Evolutionary conservation across 495 filamentous ascomycete species (phyloP).

Genomic region (Penicillium silybi): DNA sequence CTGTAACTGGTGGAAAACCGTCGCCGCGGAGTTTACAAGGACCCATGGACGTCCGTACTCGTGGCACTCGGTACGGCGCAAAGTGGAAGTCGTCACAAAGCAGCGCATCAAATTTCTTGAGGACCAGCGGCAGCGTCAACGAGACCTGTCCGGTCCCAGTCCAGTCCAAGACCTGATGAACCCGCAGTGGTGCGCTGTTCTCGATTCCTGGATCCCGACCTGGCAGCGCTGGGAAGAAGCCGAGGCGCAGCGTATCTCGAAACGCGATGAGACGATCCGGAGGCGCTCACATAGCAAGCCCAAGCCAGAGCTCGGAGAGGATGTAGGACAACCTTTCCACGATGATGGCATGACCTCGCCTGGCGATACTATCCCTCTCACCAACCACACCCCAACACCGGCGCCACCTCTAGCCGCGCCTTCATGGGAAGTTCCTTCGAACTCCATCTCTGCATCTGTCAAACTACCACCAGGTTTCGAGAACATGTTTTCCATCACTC

Average conservation of each 20-base stretch:
- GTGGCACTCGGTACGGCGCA: slow-evolving; percentile 46
- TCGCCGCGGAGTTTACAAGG: slow-evolving; percentile 38
- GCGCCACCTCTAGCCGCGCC: not conserved
- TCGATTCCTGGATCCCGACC: slow-evolving; percentile 44
- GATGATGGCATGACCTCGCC: not conserved
- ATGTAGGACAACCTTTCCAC: not conserved
- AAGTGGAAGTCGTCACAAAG: slow-evolving; percentile 44
- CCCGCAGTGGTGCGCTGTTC: slow-evolving; percentile 36
- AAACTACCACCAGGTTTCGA: slow-evolving; percentile 39
- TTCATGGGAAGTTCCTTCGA: slow-evolving; percentile 1
- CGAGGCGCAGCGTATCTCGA: slow-evolving; percentile 39
- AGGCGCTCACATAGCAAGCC: slow-evolving; percentile 27
- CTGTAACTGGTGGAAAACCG: slow-evolving; percentile 45
- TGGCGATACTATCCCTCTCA: not conserved
- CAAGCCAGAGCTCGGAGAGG: not conserved
- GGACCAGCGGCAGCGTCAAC: slow-evolving; percentile 24
- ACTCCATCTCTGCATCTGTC: slow-evolving; percentile 10
- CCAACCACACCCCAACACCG: slow-evolving; percentile 1
- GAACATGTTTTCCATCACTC: slow-evolving; percentile 30
- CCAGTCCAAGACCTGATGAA: slow-evolving; percentile 31
- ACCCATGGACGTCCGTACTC: slow-evolving; percentile 41
- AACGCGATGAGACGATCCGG: slow-evolving; percentile 39
- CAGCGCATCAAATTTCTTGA: slow-evolving; percentile 42
- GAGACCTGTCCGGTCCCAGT: slow-evolving; percentile 3
- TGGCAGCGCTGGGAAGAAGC: slow-evolving; percentile 42